phyloP scores from a whole-genome alignment of 129 eudicot species.

The Oenanthe sinensis region DNA sequence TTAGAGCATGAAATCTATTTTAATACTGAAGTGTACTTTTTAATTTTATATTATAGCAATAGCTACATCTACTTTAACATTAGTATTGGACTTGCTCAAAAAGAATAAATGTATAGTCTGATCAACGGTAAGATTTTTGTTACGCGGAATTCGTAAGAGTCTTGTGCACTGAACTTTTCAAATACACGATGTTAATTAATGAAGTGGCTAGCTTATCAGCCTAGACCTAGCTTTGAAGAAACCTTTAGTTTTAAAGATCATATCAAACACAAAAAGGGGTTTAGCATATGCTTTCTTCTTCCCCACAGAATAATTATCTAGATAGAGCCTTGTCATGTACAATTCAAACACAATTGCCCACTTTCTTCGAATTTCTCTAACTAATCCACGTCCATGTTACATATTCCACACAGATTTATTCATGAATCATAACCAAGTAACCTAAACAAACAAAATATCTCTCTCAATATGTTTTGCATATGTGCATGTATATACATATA shows the following conservation, averaged over 20 bases:
- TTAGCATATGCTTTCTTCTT: not conserved
- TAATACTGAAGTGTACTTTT: too few species aligned
- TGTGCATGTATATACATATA: not conserved
- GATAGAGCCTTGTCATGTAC: not conserved
- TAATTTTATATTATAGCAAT: too few species aligned
- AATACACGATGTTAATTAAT: not conserved
- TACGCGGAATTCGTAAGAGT: not conserved
- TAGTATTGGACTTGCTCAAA: too few species aligned
- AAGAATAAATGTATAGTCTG: too few species aligned
- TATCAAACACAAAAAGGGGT: not conserved
- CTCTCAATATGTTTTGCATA: not conserved
- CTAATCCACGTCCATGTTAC: not conserved
- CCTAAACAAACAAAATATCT: not conserved
- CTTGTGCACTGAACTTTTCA: not conserved
- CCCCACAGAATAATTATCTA: not conserved
- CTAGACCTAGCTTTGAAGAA: not conserved
- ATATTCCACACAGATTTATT: not conserved
- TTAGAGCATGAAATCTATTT: too few species aligned
- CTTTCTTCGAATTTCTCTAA: not conserved
- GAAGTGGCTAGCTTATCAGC: not conserved
- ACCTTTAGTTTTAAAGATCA: not conserved
- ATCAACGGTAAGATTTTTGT: too few species aligned
- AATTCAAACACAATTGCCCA: conserved; percentile 6
- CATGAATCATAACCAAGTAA: not conserved
- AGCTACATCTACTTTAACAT: too few species aligned